phyloP scores from a whole-genome alignment of 805 yeast genomes.

The Dipodascus albidus region DNA sequence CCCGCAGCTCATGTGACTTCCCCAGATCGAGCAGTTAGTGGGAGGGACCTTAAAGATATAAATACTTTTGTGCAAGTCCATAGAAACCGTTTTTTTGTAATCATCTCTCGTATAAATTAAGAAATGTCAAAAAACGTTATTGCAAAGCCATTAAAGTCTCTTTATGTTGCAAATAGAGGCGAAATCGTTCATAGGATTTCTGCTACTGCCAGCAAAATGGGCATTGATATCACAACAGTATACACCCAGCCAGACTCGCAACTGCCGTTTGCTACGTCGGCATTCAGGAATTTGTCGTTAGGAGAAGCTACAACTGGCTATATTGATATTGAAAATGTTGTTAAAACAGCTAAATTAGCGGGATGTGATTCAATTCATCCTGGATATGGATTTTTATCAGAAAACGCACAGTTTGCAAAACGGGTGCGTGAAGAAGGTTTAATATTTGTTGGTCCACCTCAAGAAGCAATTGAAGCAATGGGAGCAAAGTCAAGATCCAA shows the following conservation, averaged over 20 bases:
- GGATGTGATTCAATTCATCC: constrained; percentile 47
- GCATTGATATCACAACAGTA: constrained; percentile 23
- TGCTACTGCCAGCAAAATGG: constrained; percentile 19
- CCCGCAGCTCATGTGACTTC: constrained; percentile 2
- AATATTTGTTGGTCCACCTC: constrained; percentile 26
- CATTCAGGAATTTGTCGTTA: constrained; percentile 14
- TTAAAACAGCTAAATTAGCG: constrained; percentile 35
- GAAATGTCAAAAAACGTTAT: neutral
- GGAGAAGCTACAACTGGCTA: constrained; percentile 20
- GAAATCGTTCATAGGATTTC: constrained; percentile 32
- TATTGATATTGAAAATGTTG: constrained; percentile 35
- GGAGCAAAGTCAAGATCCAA: constrained; percentile 25
- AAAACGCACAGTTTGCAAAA: constrained; percentile 26
- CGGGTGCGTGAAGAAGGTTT: constrained; percentile 23
- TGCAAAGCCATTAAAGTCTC: constrained; percentile 11
- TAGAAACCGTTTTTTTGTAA: neutral
- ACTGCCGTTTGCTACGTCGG: constrained; percentile 18
- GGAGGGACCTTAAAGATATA: neutral
- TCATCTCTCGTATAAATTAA: neutral
- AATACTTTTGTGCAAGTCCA: neutral
- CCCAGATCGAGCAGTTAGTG: neutral
- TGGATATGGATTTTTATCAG: constrained; percentile 46
- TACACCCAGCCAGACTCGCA: constrained; percentile 23
- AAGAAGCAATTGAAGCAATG: constrained; percentile 24
- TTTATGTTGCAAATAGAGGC: constrained; percentile 45